Percentiles rank a stretch among this genome's conserved stretches.
Conservation (phyloP, 2,329 filamentous ascomycete genomes). For the Fusarium tricinctum region DNA sequence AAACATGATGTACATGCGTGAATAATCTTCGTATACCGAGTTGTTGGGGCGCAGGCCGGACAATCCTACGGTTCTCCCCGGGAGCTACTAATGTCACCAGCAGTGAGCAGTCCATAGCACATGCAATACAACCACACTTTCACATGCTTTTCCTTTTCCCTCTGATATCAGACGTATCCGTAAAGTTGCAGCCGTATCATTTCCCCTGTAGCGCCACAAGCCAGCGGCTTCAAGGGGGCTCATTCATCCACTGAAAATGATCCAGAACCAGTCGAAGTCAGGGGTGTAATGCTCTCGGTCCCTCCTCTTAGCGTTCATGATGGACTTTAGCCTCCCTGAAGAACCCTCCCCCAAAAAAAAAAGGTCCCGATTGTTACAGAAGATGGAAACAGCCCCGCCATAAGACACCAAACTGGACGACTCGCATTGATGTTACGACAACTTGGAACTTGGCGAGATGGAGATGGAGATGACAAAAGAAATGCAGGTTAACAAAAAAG, state of each 20-base stretch:
- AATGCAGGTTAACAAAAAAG: slow-evolving; percentile 33
- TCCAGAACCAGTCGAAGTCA: slow-evolving; percentile 23
- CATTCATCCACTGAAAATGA: slow-evolving; percentile 29
- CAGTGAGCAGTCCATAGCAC: slow-evolving; percentile 21
- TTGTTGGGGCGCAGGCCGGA: slow-evolving; percentile 44
- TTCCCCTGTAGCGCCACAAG: slow-evolving; percentile 39
- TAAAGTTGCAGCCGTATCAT: slow-evolving; percentile 19
- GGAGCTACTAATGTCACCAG: slow-evolving; percentile 30
- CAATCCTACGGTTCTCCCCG: slow-evolving; percentile 37
- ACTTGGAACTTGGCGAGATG: slow-evolving; percentile 21
- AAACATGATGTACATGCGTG: slow-evolving; percentile 11
- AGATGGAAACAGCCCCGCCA: slow-evolving; percentile 34
- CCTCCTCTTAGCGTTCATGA: slow-evolving; percentile 34
- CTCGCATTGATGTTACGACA: slow-evolving; percentile 13
- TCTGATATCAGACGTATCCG: neutral
- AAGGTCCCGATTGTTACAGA: slow-evolving; percentile 19
- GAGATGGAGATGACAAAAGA: slow-evolving; percentile 24
- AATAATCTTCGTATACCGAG: slow-evolving; percentile 14
- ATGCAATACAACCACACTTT: slow-evolving; percentile 48
- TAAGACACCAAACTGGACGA: slow-evolving; percentile 16
- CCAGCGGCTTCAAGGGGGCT: slow-evolving; percentile 29
- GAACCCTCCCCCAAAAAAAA: neutral
- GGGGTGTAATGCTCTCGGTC: slow-evolving; percentile 29
- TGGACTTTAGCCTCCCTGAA: slow-evolving; percentile 23
- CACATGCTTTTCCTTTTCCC: slow-evolving; percentile 45